These are phyloP conservation scores for Erodium moschatum DNA, from an alignment of 441 rosid genomes.

Conservation along the genomic window DNA sequence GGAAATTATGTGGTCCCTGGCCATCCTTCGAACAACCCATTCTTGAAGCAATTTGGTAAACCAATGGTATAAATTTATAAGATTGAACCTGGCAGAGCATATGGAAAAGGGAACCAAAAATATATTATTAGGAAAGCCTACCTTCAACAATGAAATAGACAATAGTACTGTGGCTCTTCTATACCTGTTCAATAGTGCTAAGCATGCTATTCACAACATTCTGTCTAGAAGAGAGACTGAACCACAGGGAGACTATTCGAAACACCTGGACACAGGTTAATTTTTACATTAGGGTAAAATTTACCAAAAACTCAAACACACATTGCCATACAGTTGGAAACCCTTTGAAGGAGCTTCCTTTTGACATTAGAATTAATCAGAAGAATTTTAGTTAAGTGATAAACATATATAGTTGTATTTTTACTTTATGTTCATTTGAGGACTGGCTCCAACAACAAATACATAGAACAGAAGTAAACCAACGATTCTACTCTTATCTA, in stretches of 20 bases:
- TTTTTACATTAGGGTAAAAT: not conserved
- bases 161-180: slow-evolving; percentile 9
- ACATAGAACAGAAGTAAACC: not conserved
- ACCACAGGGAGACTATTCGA: slow-evolving; percentile 85
- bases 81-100: slow-evolving; percentile 62
- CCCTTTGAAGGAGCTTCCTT: slow-evolving; percentile 3
- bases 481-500: too few relatives aligned
- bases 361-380: not conserved
- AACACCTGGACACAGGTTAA: slow-evolving; percentile 51
- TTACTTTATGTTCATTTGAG: not conserved
- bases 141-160: not conserved
- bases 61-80: slow-evolving; percentile 83
- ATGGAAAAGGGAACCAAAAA: slow-evolving; percentile 16
- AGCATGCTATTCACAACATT: slow-evolving; percentile 66
- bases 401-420: not conserved
- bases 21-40: slow-evolving; percentile 80
- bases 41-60: slow-evolving; percentile 97
- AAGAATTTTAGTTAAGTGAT: not conserved
- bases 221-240: slow-evolving; percentile 60
- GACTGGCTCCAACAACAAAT: not conserved
- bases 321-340: slow-evolving; percentile 5
- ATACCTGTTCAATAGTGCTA: slow-evolving; percentile 65
- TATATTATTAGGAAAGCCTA: not conserved
- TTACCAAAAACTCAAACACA: not conserved
- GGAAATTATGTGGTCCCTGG: slow-evolving; percentile 62